Conservation (phyloP, 805 yeast genomes). For the Kuraishia borneana region DNA sequence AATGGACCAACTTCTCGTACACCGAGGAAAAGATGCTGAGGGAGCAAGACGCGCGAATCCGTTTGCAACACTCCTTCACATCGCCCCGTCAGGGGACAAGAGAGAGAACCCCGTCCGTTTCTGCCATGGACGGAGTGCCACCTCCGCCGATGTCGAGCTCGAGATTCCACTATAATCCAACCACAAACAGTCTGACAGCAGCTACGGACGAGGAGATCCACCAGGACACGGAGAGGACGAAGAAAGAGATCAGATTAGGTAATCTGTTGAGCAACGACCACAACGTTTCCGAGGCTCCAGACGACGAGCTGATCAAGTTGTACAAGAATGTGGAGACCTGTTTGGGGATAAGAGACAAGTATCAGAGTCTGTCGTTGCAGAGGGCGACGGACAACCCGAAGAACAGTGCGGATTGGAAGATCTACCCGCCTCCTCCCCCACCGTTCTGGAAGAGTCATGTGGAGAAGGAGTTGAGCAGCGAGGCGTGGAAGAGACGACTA, state of each 20-base stretch:
- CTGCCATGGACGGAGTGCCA: conserved; percentile 24
- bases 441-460: conserved; percentile 62
- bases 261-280: conserved; percentile 35
- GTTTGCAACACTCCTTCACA: conserved; percentile 29
- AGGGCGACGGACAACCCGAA: conserved; percentile 75
- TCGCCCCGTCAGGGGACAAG: conserved; percentile 6
- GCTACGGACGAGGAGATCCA: conserved; percentile 3
- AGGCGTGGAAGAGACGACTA: conserved; percentile 14
- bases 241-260: conserved; percentile 29
- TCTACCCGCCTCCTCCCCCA: conserved; percentile 90
- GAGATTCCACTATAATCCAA: conserved; percentile 1
- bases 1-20: conserved; percentile 43
- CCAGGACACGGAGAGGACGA: conserved; percentile 3
- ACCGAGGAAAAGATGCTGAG: conserved; percentile 53
- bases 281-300: conserved; percentile 37
- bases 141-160: conserved; percentile 20
- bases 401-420: conserved; percentile 58
- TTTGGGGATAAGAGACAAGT: conserved; percentile 64
- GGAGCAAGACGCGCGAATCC: conserved; percentile 57
- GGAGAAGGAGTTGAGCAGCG: conserved; percentile 17
- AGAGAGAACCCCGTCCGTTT: conserved; percentile 21
- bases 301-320: conserved; percentile 55
- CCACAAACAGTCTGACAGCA: conserved; percentile 2
- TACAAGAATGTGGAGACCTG: conserved; percentile 55
- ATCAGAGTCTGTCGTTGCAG: conserved; percentile 64